Evolutionary conservation across 208 protist genomes (phyloP).

Genomic region (Trypanosoma boissoni): DNA sequence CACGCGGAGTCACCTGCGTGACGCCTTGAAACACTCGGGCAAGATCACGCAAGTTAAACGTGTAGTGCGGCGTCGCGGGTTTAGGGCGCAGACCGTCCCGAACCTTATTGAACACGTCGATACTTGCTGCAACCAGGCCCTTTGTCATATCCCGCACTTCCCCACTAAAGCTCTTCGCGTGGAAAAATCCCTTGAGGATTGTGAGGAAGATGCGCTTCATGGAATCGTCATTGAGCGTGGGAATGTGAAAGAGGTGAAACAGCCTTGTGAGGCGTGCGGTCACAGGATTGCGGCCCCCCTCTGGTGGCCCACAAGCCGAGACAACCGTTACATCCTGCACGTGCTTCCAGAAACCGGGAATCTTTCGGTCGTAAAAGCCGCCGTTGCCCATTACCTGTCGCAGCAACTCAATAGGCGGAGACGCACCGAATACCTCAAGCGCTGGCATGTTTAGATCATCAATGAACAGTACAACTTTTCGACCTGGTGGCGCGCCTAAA

Average conservation of each 20-base stretch:
- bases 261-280: constrained; percentile 92
- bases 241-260: constrained; percentile 94
- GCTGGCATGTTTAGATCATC: constrained; percentile 98
- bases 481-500: constrained; percentile 92
- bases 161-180: constrained; percentile 75
- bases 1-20: constrained; percentile 88
- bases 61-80: constrained; percentile 97
- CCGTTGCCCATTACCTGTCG: constrained; percentile 95
- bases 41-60: constrained; percentile 98
- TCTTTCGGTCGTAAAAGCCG: constrained; percentile 96
- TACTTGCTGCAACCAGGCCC: constrained; percentile 76
- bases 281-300: constrained; percentile 94
- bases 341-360: constrained; percentile 93
- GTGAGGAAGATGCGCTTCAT: constrained; percentile 94
- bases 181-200: constrained; percentile 93
- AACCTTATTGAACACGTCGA: constrained; percentile 93
- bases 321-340: constrained; percentile 95
- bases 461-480: constrained; percentile 95
- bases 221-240: constrained; percentile 91
- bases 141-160: constrained; percentile 73
- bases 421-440: constrained; percentile 95
- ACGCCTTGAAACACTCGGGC: constrained; percentile 96
- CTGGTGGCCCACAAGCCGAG: constrained; percentile 94
- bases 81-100: constrained; percentile 91
- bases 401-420: constrained; percentile 97